phyloP scores from a whole-genome alignment of 1,284 basidiomycete species.

The Omphalotus olearius region DNA sequence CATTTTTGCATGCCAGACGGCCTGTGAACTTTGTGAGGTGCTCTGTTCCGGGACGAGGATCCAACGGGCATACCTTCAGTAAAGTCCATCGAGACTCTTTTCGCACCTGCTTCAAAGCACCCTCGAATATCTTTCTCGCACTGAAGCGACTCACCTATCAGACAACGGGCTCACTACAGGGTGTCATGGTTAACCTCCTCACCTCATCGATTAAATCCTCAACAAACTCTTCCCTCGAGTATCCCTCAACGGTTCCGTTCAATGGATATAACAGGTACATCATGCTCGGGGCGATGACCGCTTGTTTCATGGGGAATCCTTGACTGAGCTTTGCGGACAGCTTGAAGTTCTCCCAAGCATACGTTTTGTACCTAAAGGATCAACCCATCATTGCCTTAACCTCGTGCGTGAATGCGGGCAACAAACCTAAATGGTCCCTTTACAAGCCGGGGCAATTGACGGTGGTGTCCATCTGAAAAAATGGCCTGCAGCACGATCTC shows the following conservation, averaged over 20 bases:
- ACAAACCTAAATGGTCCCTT: slow-evolving; percentile 4
- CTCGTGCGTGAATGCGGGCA: not conserved
- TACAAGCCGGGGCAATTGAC: slow-evolving; percentile 2
- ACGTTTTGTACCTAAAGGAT: slow-evolving; percentile 1
- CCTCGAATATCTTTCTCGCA: slow-evolving; percentile 9
- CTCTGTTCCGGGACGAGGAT: not conserved
- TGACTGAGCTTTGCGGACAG: not conserved
- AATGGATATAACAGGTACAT: slow-evolving; percentile 8
- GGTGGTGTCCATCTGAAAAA: slow-evolving; percentile 7
- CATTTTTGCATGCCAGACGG: slow-evolving; percentile 8
- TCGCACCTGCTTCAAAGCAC: slow-evolving; percentile 7
- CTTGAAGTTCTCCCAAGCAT: slow-evolving; percentile 6
- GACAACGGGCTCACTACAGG: no score
- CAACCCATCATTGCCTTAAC: not conserved
- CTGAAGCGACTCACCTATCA: not conserved
- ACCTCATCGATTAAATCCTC: slow-evolving; percentile 6
- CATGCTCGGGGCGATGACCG: slow-evolving; percentile 8
- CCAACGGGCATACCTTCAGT: slow-evolving; percentile 1
- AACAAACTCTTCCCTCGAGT: slow-evolving; percentile 3
- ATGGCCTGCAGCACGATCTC: not conserved
- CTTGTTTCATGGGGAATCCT: slow-evolving; percentile 8
- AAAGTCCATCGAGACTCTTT: slow-evolving; percentile 8
- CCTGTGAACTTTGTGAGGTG: not conserved
- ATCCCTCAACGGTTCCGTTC: not conserved
- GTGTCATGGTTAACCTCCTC: not conserved